phyloP scores from a whole-genome alignment of 163 green algal genomes.

The Scenedesmus sp. region DNA sequence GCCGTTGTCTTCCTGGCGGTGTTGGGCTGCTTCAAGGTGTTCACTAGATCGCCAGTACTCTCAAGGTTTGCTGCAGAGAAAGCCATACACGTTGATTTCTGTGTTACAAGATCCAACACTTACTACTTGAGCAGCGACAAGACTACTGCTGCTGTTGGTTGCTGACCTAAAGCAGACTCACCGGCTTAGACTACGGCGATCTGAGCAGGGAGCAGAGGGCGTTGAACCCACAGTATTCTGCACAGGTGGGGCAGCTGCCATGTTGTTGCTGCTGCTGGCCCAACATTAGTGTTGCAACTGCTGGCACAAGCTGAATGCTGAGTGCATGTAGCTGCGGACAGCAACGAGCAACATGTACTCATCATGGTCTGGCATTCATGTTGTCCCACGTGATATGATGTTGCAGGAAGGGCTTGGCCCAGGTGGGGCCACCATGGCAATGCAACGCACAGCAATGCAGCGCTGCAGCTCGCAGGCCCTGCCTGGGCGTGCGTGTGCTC shows the following conservation, averaged over 20 bases:
- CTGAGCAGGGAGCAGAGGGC: not conserved
- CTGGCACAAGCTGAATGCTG: not conserved
- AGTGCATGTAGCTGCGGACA: not conserved
- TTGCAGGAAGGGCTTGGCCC: not conserved
- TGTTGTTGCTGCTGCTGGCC: not conserved
- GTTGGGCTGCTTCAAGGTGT: not conserved
- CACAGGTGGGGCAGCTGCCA: not conserved
- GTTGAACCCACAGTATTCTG: not conserved
- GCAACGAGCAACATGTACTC: not conserved
- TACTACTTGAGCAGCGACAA: not conserved
- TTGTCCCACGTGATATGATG: not conserved
- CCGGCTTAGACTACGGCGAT: not conserved
- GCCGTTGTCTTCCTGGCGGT: too few relatives aligned
- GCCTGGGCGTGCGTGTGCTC: not conserved
- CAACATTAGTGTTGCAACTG: not conserved
- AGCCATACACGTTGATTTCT: not conserved
- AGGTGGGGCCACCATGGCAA: not conserved
- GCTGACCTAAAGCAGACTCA: slow-evolving; percentile 5
- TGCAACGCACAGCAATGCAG: not conserved
- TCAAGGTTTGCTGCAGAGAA: not conserved
- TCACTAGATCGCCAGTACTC: not conserved
- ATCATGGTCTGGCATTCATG: not conserved
- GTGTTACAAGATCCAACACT: not conserved
- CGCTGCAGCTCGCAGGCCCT: not conserved
- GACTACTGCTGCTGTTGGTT: not conserved